phyloP scores from a whole-genome alignment of 1,284 basidiomycete genomes.

The Irpex lacteus region DNA sequence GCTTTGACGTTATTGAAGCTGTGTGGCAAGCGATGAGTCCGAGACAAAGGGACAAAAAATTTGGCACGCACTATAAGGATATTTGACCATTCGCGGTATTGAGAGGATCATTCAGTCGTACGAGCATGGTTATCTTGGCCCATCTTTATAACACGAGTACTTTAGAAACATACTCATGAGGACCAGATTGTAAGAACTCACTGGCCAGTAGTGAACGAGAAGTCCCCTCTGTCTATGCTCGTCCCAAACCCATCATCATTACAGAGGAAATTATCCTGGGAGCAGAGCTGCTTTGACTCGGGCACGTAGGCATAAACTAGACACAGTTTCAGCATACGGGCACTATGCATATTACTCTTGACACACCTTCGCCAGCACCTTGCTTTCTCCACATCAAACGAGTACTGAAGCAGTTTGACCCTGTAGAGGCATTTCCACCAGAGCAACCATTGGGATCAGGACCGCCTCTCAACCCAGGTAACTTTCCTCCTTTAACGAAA shows the following conservation, averaged over 20 bases:
- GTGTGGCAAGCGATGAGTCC: neutral
- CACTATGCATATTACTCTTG: neutral
- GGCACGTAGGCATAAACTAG: conserved; percentile 35
- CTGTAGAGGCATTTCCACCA: conserved; percentile 39
- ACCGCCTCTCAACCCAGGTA: conserved; percentile 45
- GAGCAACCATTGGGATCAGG: conserved; percentile 36
- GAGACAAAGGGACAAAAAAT: neutral
- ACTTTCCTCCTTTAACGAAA: conserved; percentile 48
- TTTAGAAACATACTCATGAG: neutral
- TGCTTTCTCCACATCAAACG: conserved; percentile 44
- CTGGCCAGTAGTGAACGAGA: conserved; percentile 46
- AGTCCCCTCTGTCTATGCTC: conserved; percentile 38
- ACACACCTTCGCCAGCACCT: conserved; percentile 41
- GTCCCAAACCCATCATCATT: conserved; percentile 41
- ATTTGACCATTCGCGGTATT: conserved; percentile 28
- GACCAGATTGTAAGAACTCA: conserved; percentile 30
- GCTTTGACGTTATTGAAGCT: conserved; percentile 32
- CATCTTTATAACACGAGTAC: conserved; percentile 19
- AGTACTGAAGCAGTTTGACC: conserved; percentile 43
- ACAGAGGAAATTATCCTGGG: conserved; percentile 28
- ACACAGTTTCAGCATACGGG: neutral
- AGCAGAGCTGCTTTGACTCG: conserved; percentile 25
- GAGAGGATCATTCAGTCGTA: conserved; percentile 26
- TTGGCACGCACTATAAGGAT: conserved; percentile 24
- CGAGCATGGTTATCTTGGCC: conserved; percentile 28